phyloP scores from a whole-genome alignment of 805 yeast species.

The Starmerella floris region DNA sequence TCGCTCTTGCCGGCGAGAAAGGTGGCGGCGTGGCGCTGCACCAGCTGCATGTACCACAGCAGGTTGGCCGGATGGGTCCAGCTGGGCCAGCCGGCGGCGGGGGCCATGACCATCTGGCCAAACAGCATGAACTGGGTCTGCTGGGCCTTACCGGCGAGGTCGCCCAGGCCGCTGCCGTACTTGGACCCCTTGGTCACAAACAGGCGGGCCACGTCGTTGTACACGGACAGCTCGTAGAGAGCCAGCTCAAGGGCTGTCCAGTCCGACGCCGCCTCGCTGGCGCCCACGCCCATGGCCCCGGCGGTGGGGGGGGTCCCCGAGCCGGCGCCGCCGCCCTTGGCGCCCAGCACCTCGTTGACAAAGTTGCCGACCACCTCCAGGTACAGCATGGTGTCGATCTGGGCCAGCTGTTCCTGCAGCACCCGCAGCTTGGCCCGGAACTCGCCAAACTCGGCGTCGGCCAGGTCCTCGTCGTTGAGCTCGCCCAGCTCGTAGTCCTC shows the following conservation, averaged over 20 bases:
- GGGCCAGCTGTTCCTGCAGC: conserved; percentile 72
- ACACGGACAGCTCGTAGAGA: conserved; percentile 62
- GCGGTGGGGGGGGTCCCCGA: neutral
- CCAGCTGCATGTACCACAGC: conserved; percentile 67
- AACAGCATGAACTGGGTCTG: conserved; percentile 31
- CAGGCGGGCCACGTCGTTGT: conserved; percentile 46
- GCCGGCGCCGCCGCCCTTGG: neutral
- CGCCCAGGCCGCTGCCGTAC: conserved; percentile 12
- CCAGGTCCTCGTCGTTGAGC: conserved; percentile 17
- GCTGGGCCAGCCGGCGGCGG: conserved; percentile 24
- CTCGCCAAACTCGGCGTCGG: conserved; percentile 42
- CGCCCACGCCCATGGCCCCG: neutral
- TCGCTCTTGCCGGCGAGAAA: conserved; percentile 27
- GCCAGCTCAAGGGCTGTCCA: conserved; percentile 87
- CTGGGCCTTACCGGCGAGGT: conserved; percentile 6
- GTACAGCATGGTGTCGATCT: conserved; percentile 42
- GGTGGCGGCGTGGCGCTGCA: conserved; percentile 63
- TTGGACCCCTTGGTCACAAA: conserved; percentile 13
- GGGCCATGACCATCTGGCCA: conserved; percentile 15
- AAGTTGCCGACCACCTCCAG: conserved; percentile 10
- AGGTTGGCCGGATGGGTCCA: conserved; percentile 63
- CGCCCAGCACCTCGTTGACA: conserved; percentile 2
- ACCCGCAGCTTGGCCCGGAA: conserved; percentile 58
- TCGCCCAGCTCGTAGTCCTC: conserved; percentile 42
- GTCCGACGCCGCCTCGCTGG: neutral